Conservation (phyloP, 2,329 filamentous ascomycete genomes). For the Pseudocercospora eumusae region DNA sequence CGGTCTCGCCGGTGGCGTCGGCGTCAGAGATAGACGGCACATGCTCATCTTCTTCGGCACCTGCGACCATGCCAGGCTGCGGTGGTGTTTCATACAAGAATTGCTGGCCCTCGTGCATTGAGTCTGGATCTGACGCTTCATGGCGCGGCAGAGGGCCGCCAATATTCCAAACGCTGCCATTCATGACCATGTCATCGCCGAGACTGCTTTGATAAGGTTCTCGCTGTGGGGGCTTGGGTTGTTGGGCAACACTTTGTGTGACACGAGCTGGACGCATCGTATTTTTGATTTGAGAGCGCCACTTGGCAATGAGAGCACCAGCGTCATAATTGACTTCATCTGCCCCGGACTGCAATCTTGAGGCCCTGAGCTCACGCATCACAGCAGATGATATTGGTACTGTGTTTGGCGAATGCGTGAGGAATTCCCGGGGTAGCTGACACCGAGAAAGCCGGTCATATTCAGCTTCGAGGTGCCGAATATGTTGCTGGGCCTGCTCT, state of each 20-base stretch:
- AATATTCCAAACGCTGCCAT: slow-evolving; percentile 33
- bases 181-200: slow-evolving; percentile 34
- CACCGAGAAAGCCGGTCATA: slow-evolving; percentile 39
- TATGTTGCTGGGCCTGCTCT: slow-evolving; percentile 45
- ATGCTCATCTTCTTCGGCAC: slow-evolving; percentile 28
- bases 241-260: slow-evolving; percentile 5
- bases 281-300: slow-evolving; percentile 33
- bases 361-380: slow-evolving; percentile 39
- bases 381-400: slow-evolving; percentile 43
- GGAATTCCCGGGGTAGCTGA: slow-evolving; percentile 40
- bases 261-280: slow-evolving; percentile 23
- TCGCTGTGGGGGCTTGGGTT: slow-evolving; percentile 13
- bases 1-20: slow-evolving; percentile 29
- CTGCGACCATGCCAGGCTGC: slow-evolving; percentile 33
- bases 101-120: slow-evolving; percentile 14
- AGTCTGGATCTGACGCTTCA: not conserved
- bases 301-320: slow-evolving; percentile 35
- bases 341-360: slow-evolving; percentile 19
- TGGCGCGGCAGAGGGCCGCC: slow-evolving; percentile 31
- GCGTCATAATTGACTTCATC: slow-evolving; percentile 33
- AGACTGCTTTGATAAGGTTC: slow-evolving; percentile 12
- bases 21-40: slow-evolving; percentile 20
- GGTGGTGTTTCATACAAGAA: slow-evolving; percentile 36
- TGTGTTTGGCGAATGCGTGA: slow-evolving; percentile 39
- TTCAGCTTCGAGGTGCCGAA: slow-evolving; percentile 45